These are phyloP conservation scores for Apiotrichum domesticum DNA, from an alignment of 1,284 basidiomycete species.

Conservation along the genomic window DNA sequence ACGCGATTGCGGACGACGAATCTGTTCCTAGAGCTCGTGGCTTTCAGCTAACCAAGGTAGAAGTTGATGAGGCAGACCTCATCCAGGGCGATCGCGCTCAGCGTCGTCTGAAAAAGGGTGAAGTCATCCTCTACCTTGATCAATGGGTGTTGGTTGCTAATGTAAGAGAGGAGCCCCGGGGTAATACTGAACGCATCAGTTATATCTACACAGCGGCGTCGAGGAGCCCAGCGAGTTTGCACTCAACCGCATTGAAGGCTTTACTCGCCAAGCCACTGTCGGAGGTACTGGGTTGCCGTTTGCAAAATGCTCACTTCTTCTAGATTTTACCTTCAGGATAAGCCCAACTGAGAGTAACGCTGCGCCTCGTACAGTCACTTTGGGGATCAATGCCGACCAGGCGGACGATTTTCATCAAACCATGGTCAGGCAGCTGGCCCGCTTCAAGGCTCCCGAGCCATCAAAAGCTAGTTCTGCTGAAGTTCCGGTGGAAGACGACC, in stretches of 20 bases:
- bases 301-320: not conserved
- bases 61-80: slow-evolving; percentile 8
- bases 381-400: not conserved
- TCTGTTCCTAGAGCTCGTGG: slow-evolving; percentile 1
- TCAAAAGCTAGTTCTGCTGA: no score
- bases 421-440: not conserved
- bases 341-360: not conserved
- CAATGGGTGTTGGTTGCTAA: slow-evolving; percentile 2
- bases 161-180: slow-evolving; percentile 1
- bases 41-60: slow-evolving; percentile 5
- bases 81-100: slow-evolving; percentile 2
- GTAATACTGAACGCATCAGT: not conserved
- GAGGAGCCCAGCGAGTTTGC: not conserved
- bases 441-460: no score
- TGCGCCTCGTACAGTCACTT: not conserved
- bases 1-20: not conserved
- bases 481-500: no score
- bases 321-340: not conserved
- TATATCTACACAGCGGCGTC: not conserved
- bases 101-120: slow-evolving; percentile 1
- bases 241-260: not conserved
- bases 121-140: slow-evolving; percentile 16
- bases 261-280: not conserved
- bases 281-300: not conserved
- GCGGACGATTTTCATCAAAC: slow-evolving; percentile 47